A percentile compares a stretch with the other conserved stretches of the same genome.
Evolutionary conservation across 106 monocot genomes (phyloP).

Genomic region (Gastrodia elata): DNA sequence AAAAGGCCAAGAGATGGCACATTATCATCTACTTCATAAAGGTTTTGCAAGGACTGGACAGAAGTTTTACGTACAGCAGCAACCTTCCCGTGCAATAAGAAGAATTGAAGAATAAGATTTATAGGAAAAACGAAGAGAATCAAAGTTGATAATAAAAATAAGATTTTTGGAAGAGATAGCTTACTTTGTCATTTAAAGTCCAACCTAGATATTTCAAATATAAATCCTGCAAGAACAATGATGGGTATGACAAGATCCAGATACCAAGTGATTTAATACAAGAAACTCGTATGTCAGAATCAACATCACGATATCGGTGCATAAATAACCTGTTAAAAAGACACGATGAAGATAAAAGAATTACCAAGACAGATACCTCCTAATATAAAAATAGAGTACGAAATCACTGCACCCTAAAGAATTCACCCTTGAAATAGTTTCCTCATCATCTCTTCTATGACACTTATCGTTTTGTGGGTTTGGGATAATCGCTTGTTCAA

Average conservation of each 20-base stretch:
- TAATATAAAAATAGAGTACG: not conserved
- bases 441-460: slow-evolving; percentile 83
- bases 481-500: slow-evolving; percentile 73
- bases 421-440: slow-evolving; percentile 92
- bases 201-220: slow-evolving; percentile 98
- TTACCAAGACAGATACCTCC: not conserved
- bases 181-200: slow-evolving; percentile 97
- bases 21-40: slow-evolving; percentile 91
- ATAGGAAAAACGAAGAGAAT: not conserved
- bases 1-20: slow-evolving; percentile 95
- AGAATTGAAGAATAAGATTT: slow-evolving; percentile 7
- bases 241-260: slow-evolving; percentile 93
- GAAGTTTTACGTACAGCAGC: slow-evolving; percentile 88
- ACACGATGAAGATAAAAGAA: not conserved
- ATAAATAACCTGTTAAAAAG: slow-evolving; percentile 65
- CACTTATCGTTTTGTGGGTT: slow-evolving; percentile 80
- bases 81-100: slow-evolving; percentile 40
- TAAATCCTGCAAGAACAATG: slow-evolving; percentile 91
- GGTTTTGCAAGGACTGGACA: slow-evolving; percentile 61
- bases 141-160: not conserved
- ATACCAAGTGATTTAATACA: slow-evolving; percentile 82
- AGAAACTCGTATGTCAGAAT: slow-evolving; percentile 77
- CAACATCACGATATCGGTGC: slow-evolving; percentile 96
- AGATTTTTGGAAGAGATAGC: not conserved
- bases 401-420: not conserved